Evolutionary conservation across 805 yeast genomes (phyloP), one percentile per base, ranked within the genome.

Genomic region (Barnettozyma californica): DNA sequence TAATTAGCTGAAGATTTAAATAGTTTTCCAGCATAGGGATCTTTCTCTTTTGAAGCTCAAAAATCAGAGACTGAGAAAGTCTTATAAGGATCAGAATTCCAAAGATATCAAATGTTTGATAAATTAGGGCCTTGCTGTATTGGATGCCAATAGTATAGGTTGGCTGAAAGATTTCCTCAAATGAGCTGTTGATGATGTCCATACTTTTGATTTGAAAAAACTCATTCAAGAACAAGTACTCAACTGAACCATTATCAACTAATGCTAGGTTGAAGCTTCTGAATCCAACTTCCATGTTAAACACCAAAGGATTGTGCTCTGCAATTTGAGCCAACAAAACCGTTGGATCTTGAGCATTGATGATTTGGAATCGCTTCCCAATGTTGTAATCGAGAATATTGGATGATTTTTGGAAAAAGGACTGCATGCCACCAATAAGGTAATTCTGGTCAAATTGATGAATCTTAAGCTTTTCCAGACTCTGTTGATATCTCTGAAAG

Each of bases 261-360:
- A 90, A 60, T 1, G 95, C 91, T 31, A 81, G 64, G 53, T 82
- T 81, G 68, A 88, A 81, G 58, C 84, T 86, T 50, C 84, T 72
- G 63, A 82, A 88, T 0, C 86, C 82, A 46, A 77, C 77, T 58
- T 90, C 97, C 47, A 86, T 69, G 78, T 85, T 81, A 57, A 83
- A 81, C 14, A 75, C 69, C 52, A 76, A 71, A 4, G 82, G 81
- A 46, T 82, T 83, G 14, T 83, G 77, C 63, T 90, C 96, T 0
- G 96, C 96, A 33, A 88, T 86, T 60, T 86, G 91, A 0, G 91
- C 87, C 5, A 86, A 79, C 69, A 90, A 79, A 0, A 84, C 91
- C 1, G 84, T 72, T 43, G 78, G 77, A 52, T 78, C 82, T 33
- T 74, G 75, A 11, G 74, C 72, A 2, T 71, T 67, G 18, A 88